Evolutionary conservation across 2,329 filamentous ascomycete genomes (phyloP).

Genomic region (Monilinia aucupariae): DNA sequence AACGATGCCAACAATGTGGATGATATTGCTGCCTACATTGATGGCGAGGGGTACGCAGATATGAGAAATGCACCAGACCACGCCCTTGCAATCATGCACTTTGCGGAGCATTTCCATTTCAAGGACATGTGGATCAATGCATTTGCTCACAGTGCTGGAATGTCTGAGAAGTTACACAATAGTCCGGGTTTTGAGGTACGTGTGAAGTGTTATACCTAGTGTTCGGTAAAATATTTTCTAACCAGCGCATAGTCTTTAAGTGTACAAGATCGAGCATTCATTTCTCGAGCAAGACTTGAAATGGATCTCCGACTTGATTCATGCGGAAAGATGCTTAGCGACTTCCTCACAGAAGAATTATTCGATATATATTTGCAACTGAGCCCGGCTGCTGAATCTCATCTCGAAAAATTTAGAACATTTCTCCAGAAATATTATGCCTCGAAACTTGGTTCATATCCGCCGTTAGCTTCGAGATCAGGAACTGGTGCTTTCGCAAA

Average conservation of each 20-base stretch:
- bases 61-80: conserved; percentile 62
- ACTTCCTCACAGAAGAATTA: conserved; percentile 66
- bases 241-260: conserved; percentile 41
- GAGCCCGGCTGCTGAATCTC: conserved; percentile 52
- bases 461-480: conserved; percentile 43
- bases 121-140: conserved; percentile 65
- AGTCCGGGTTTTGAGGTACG: conserved; percentile 58
- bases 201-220: conserved; percentile 17
- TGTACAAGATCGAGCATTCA: conserved; percentile 55
- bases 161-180: conserved; percentile 56
- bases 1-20: conserved; percentile 49
- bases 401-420: conserved; percentile 67
- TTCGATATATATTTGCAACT: conserved; percentile 62
- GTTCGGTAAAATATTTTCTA: not conserved
- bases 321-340: conserved; percentile 54
- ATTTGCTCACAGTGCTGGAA: conserved; percentile 73
- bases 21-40: conserved; percentile 60
- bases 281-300: conserved; percentile 57
- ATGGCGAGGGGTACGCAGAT: conserved; percentile 63
- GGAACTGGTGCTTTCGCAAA: conserved; percentile 48
- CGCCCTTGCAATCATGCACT: conserved; percentile 60
- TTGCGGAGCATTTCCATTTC: conserved; percentile 62
- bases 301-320: conserved; percentile 58
- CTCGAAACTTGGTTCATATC: conserved; percentile 65
- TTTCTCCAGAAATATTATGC: conserved; percentile 64